Conservation (phyloP, 768 basidiomycete genomes). For the Rossbeevera mucosa region DNA sequence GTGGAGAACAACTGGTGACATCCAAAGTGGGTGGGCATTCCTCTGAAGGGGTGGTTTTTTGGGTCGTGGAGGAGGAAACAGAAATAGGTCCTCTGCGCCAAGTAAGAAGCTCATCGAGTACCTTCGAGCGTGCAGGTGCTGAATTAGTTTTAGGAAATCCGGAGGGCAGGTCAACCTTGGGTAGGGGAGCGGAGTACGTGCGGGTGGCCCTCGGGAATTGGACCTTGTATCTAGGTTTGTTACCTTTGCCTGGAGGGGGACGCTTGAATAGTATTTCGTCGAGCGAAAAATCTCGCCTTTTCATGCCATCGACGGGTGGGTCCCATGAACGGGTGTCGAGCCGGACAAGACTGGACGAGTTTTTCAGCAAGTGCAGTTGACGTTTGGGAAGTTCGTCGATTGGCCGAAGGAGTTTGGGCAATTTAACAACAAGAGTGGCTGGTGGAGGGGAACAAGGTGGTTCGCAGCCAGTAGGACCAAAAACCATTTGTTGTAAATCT, state of each 20-base stretch:
- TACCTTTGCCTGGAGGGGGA: conserved; percentile 31
- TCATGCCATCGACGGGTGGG: conserved; percentile 67
- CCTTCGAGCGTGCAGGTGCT: conserved; percentile 27
- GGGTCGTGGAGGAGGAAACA: conserved; percentile 12
- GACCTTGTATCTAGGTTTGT: conserved; percentile 32
- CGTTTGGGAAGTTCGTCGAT: conserved; percentile 45
- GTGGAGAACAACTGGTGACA: conserved; percentile 64
- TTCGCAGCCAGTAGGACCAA: conserved; percentile 43
- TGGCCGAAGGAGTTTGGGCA: conserved; percentile 43
- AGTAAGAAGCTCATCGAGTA: conserved; percentile 31
- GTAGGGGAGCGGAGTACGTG: conserved; percentile 13
- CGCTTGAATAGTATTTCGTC: conserved; percentile 63
- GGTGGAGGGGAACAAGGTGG: conserved; percentile 47
- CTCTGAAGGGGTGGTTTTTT: conserved; percentile 5
- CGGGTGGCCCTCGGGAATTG: conserved; percentile 29
- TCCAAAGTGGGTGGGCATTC: conserved; percentile 33
- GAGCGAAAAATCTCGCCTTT: conserved; percentile 52
- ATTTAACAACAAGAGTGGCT: conserved; percentile 37
- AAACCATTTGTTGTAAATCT: conserved; percentile 42
- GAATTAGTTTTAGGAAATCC: conserved; percentile 16
- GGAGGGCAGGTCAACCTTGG: conserved; percentile 39
- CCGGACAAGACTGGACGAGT: conserved; percentile 37
- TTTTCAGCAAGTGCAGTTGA: conserved; percentile 44
- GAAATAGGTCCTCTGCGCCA: conserved; percentile 37
- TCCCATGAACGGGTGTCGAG: conserved; percentile 69